phyloP scores from a whole-genome alignment of 106 monocot genomes.

The Vanilla planifolia region DNA sequence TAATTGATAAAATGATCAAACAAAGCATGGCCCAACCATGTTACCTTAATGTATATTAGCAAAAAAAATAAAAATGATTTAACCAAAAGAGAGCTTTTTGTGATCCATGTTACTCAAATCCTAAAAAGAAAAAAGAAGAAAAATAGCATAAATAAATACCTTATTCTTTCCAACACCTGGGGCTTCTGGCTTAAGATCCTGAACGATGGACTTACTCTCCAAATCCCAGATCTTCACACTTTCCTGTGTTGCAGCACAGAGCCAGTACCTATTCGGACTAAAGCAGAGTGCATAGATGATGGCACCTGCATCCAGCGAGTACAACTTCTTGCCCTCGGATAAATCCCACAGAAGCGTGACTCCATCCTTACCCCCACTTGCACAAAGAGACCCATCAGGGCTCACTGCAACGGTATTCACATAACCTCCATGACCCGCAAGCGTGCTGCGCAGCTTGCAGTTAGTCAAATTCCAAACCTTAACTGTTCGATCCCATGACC shows the following conservation, averaged over 20 bases:
- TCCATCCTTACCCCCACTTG: constrained; percentile 31
- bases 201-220: constrained; percentile 30
- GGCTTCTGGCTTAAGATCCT: constrained; percentile 23
- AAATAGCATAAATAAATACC: too few species aligned
- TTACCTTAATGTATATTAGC: too few species aligned
- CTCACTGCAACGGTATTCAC: constrained; percentile 28
- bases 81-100: too few species aligned
- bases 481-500: constrained; percentile 24
- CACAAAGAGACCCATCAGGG: constrained; percentile 26
- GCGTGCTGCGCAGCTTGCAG: constrained; percentile 22
- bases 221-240: constrained; percentile 34
- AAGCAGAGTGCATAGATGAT: constrained; percentile 29
- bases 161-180: constrained; percentile 1
- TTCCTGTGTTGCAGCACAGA: constrained; percentile 26
- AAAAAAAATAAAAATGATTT: too few species aligned
- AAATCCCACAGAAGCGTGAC: constrained; percentile 26
- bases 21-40: too few species aligned
- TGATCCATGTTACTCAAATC: too few species aligned
- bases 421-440: constrained; percentile 21
- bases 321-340: constrained; percentile 25
- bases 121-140: too few species aligned
- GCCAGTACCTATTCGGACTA: constrained; percentile 23
- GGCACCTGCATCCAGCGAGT: constrained; percentile 27
- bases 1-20: too few species aligned
- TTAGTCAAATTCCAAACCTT: constrained; percentile 30